Evolutionary conservation across 1,284 basidiomycete genomes (phyloP), one percentile per base, ranked within the genome.

Genomic region (Moesziomyces antarcticus): DNA sequence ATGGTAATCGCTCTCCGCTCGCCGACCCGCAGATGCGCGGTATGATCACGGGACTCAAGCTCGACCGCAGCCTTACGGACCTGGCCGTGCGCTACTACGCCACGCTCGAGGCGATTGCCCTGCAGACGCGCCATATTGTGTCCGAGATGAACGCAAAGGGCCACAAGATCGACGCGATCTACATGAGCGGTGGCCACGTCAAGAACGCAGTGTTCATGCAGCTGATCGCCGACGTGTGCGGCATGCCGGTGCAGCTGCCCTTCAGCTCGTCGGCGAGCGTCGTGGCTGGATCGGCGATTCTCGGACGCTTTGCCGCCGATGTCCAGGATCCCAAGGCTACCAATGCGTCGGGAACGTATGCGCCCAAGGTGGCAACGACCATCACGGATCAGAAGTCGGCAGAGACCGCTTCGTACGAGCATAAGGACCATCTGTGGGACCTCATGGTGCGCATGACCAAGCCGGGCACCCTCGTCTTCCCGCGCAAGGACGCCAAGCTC

Each of bases 381-480:
- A 61, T 79, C 6, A 9, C 43, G 14, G 57, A 66, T 25, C 88
- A 88, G 69, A 78, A 82, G 14, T 83, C 85, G 33, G 87, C 86
- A 2, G 85, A 86, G 46, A 82, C 88, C 64, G 85, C 83, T 21
- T 87, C 86, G 44, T 86, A 87, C 64, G 86, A 87, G 63, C 88
- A 90, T 75, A 89, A 89, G 40, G 88, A 91, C 73, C 86, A 87
- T 70, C 86, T 98, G 69, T 99, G 96, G 96, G 88, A 91, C 50
- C 91, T 96, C 75, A 99, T 99, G 96, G 93, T 90, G 58, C 90
- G 93, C 77, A 98, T 98, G 95, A 97, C 94, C 11, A 92, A 92
- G 51, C 87, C 90, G 0, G 96, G 92, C 1, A 90, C 88, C 11
- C 87, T 91, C 50, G 87, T 99, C 40, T 85, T 86, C 92, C 95